Percentiles rank a stretch among this genome's conserved stretches.
Evolutionary conservation across 768 basidiomycete species (phyloP).

Genomic region (Termitomyces titanicus): DNA sequence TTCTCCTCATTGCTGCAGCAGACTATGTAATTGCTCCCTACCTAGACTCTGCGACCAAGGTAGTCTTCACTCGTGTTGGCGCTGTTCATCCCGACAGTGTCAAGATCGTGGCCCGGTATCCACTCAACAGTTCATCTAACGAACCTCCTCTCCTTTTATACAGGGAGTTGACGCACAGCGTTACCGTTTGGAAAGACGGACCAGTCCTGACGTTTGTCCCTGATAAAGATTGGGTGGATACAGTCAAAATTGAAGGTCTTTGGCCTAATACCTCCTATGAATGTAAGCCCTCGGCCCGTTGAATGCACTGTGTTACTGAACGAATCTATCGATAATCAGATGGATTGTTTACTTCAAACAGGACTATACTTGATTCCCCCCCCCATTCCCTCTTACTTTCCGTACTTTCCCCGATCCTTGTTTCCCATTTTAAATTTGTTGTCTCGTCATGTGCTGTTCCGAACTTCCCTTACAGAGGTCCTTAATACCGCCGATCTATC

Average conservation of each 20-base stretch:
- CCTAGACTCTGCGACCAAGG: constrained; percentile 48
- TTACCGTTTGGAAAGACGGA: constrained; percentile 50
- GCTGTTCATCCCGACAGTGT: constrained; percentile 61
- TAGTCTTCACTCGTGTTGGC: constrained; percentile 67
- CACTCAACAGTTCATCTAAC: constrained; percentile 31
- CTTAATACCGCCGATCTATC: constrained; percentile 47
- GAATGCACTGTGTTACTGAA: not conserved
- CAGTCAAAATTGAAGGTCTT: constrained; percentile 50
- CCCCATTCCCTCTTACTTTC: constrained; percentile 51
- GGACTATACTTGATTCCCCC: constrained; percentile 48
- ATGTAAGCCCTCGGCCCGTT: constrained; percentile 39
- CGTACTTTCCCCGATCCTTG: constrained; percentile 73
- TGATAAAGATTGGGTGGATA: constrained; percentile 56
- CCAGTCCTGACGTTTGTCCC: constrained; percentile 41
- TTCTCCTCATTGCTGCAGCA: constrained; percentile 27
- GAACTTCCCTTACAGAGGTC: constrained; percentile 70
- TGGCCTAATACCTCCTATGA: constrained; percentile 71
- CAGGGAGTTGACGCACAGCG: constrained; percentile 31
- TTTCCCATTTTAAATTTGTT: constrained; percentile 66
- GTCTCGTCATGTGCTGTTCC: constrained; percentile 64
- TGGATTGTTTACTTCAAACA: constrained; percentile 37
- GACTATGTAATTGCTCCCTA: constrained; percentile 58
- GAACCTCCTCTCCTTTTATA: constrained; percentile 38
- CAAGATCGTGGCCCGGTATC: constrained; percentile 64
- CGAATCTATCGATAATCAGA: constrained; percentile 29